Base-by-base conservation (phyloP, 2,329 filamentous ascomycete genomes). In the Fusarium sp. region DNA sequence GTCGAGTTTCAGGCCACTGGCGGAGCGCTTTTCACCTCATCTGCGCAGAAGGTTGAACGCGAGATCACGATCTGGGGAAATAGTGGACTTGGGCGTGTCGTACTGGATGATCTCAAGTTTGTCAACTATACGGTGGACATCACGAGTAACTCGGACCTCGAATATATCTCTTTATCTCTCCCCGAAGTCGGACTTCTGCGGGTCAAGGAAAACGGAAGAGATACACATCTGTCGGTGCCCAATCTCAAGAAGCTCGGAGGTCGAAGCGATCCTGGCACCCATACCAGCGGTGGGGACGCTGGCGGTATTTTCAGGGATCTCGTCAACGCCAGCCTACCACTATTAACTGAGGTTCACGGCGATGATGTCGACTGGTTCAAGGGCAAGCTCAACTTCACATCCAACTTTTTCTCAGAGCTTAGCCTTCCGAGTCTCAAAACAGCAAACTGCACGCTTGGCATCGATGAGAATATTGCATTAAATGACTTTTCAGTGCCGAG, bases 191-290 rank as follows among this genome's bases (percentile, higher is more conserved):
- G 54, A 0, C n/a, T 47, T 0, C 3, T 58, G 15, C 40, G 54
- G 4, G 42, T 30, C 10, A 18, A 10, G 6, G 23, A 37, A 1
- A 58, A 58, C 0, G 54, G 54, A 1, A 58, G 54, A 30, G 32
- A 50, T 5, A 33, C 42, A 0, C 42, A 50, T 2, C 6, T 58
- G 0, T 58, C 54, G 0, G 54, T 28, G 1, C 54, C 54, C 0
- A 35, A 37, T 3, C 40, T 58, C 2, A 50, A 58, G 42, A 58
- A 28, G n/a, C 54, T 58, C 4, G 54, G 54, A 1, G 54, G 54
- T 1, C 54, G 32, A 0, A 58, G 40, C 5, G 54, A 46, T 1
- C 40, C 54, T 15, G 7, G 3, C 1, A 8, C 2, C 0, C n/a
- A 28, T 19, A 37, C 19, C 10, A 47, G 40, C 4, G 42, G 23